phyloP scores from a whole-genome alignment of 163 green algal species.

The Scenedesmus sp. region DNA sequence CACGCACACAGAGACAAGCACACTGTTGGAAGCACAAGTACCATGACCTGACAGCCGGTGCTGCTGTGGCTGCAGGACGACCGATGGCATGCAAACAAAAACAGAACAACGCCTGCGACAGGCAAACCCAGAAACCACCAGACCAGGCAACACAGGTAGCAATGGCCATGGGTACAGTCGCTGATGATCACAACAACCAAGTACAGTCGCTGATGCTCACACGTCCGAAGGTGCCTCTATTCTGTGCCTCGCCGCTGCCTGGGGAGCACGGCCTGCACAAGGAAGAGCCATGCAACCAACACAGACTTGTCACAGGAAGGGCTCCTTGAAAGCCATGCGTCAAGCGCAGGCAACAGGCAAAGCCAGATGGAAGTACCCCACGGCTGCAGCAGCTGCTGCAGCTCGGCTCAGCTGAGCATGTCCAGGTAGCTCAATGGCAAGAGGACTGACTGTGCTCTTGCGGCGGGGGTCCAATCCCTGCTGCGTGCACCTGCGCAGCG shows the following conservation, averaged over 20 bases:
- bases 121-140: not conserved
- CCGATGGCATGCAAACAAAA: not conserved
- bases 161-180: too few relatives aligned
- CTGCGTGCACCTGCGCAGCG: too few relatives aligned
- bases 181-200: too few relatives aligned
- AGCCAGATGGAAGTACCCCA: too few relatives aligned
- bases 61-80: not conserved
- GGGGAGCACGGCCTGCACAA: not conserved
- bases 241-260: not conserved
- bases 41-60: not conserved
- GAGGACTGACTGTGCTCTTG: too few relatives aligned
- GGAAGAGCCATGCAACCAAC: not conserved
- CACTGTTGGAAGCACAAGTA: not conserved
- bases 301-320: too few relatives aligned
- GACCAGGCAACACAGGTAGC: not conserved
- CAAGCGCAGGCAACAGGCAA: too few relatives aligned
- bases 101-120: not conserved
- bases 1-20: not conserved
- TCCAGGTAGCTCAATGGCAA: too few relatives aligned
- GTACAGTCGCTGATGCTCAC: not conserved
- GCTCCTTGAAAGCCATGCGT: too few relatives aligned
- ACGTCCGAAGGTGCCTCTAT: not conserved
- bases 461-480: too few relatives aligned
- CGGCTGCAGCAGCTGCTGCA: too few relatives aligned
- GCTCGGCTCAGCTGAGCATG: too few relatives aligned